These are phyloP conservation scores for Micromonas commoda DNA, from an alignment of 139 green algal species.

Conservation along the genomic window DNA sequence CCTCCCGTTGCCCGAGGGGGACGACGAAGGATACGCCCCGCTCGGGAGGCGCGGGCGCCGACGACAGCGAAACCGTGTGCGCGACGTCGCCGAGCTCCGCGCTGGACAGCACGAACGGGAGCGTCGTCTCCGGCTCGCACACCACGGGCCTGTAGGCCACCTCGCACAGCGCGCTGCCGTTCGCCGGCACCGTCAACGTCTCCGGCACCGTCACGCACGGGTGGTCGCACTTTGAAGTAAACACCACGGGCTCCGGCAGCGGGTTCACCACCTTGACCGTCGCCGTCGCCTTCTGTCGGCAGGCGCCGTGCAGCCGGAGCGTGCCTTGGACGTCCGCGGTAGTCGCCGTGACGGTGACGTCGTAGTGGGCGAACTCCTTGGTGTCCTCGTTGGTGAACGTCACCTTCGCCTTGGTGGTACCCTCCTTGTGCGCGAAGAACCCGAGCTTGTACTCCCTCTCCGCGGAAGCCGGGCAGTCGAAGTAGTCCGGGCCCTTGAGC, in stretches of 20 bases:
- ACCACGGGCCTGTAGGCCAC: constrained; percentile 63
- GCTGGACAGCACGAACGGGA: constrained; percentile 50
- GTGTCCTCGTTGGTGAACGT: constrained; percentile 69
- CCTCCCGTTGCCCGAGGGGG: constrained; percentile 55
- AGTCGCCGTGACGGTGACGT: constrained; percentile 50
- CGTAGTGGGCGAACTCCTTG: constrained; percentile 65
- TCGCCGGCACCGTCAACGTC: constrained; percentile 42
- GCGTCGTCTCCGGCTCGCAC: constrained; percentile 39
- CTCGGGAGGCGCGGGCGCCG: constrained; percentile 51
- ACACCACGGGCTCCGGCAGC: constrained; percentile 35
- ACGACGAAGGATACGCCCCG: constrained; percentile 54
- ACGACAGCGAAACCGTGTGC: constrained; percentile 56
- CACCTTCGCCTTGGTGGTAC: constrained; percentile 41
- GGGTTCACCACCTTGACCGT: constrained; percentile 58
- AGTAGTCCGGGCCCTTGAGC: constrained; percentile 48
- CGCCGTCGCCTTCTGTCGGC: constrained; percentile 44
- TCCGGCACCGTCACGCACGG: too few relatives aligned
- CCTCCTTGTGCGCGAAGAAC: constrained; percentile 52
- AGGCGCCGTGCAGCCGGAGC: constrained; percentile 55
- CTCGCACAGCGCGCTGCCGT: constrained; percentile 35
- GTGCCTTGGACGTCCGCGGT: constrained; percentile 39
- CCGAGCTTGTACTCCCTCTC: constrained; percentile 60
- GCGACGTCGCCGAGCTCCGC: constrained; percentile 58
- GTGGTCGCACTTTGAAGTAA: too few relatives aligned
- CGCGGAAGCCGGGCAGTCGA: constrained; percentile 57